Evolutionary conservation across 2,329 filamentous ascomycete genomes (phyloP), one percentile per base, ranked within the genome.

Genomic region (Fusarium phyllophilum): DNA sequence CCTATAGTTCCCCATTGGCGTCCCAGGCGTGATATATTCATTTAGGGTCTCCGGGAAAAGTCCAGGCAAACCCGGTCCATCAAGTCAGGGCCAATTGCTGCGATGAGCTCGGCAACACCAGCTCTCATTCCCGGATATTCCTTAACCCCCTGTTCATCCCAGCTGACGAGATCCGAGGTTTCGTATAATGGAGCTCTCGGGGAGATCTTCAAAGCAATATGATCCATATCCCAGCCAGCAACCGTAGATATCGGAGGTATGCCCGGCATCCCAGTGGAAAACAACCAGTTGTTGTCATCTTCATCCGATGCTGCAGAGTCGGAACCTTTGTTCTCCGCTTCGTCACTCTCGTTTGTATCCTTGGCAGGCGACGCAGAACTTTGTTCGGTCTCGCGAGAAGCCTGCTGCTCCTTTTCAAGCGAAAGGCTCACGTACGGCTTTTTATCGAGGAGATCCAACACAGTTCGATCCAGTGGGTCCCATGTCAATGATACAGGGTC

Each of bases 201-300:
- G 52, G 84, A 82, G 13, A 91, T 83, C 26, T 84, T 84, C 44
- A 94, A 82, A 8, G 85, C 84, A 61, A 94, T 87, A 17, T 86
- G 81, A 69, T 90, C 90, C 44, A 94, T 83, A 63, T 92, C 85
- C 55, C 91, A 80, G 6, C 83, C 75, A 15, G 83, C 78, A 63
- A 94, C 84, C 45, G 91, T 84, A 1, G 86, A 82, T 6, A 88
- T 78, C 0, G 88, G 85, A 48, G 89, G 85, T 44, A 94, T 86
- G 1, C 93, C 93, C 0, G 93, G 93, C 85, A 95, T 91, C 52
- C 87, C 85, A 54, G 91, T 86, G 2, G 84, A 79, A 68, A 94
- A 90, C 1, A 95, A 83, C 29, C 74, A 78, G 41, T 60, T 67
- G 18, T 26, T 26, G 14, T 70, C 65, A 9, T 71, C 65, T n/a